Evolutionary conservation across 2,329 filamentous ascomycete species (phyloP).

Genomic region (Cladophialophora chaetospira): DNA sequence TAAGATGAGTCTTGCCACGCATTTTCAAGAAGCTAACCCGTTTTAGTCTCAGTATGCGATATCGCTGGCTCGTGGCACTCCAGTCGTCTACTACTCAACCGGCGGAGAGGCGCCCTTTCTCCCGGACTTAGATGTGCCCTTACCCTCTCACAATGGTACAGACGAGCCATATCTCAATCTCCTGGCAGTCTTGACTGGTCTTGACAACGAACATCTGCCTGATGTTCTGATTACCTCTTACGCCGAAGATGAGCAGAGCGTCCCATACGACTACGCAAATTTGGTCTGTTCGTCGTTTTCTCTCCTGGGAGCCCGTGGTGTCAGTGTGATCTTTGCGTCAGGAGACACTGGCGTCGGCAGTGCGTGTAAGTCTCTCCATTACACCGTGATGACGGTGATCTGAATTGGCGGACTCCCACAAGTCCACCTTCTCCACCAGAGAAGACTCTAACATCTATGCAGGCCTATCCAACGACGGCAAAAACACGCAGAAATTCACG

Average conservation of each 20-base stretch:
- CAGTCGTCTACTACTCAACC: slow-evolving; percentile 61
- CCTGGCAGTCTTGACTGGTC: slow-evolving; percentile 60
- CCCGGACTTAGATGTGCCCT: slow-evolving; percentile 50
- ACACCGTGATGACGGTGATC: too few relatives aligned
- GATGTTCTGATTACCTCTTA: slow-evolving; percentile 70
- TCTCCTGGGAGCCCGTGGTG: slow-evolving; percentile 66
- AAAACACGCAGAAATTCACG: slow-evolving; percentile 53
- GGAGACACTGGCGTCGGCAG: slow-evolving; percentile 65
- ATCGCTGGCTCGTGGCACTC: slow-evolving; percentile 56
- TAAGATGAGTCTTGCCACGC: slow-evolving; percentile 33
- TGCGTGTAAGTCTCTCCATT: too few relatives aligned
- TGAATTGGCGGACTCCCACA: too few relatives aligned
- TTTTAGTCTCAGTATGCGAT: slow-evolving; percentile 65
- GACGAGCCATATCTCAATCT: slow-evolving; percentile 71
- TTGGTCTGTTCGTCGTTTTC: slow-evolving; percentile 64
- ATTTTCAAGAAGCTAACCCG: background rate
- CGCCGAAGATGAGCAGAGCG: slow-evolving; percentile 65
- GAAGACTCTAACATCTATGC: too few relatives aligned
- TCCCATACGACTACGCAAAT: slow-evolving; percentile 61
- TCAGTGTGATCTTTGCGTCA: slow-evolving; percentile 65
- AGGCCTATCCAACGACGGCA: slow-evolving; percentile 59
- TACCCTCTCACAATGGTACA: slow-evolving; percentile 43
- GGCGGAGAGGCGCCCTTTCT: slow-evolving; percentile 57
- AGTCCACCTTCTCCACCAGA: too few relatives aligned
- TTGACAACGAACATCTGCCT: slow-evolving; percentile 59